Conservation (phyloP, 805 yeast species). For the Candida xiaguanensis region DNA sequence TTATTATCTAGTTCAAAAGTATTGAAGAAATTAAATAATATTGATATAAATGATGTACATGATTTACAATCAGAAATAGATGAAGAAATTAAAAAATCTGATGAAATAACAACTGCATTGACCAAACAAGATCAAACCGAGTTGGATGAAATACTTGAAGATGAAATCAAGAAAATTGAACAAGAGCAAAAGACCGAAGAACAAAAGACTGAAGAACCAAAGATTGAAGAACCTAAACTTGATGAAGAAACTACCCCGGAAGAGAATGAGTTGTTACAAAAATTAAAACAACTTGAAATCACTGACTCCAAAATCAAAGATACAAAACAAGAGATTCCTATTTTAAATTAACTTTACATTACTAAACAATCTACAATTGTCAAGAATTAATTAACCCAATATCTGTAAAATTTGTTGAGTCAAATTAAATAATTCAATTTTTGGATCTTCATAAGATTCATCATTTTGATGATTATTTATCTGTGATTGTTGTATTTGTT, state of each 20-base stretch:
- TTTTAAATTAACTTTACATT: not conserved
- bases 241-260: too few relatives aligned
- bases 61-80: slow-evolving; percentile 25
- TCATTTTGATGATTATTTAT: slow-evolving; percentile 19
- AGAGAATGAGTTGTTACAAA: too few relatives aligned
- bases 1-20: slow-evolving; percentile 22
- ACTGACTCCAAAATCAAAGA: too few relatives aligned
- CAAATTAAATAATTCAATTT: slow-evolving; percentile 59
- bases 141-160: not conserved
- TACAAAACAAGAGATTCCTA: too few relatives aligned
- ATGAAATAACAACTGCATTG: slow-evolving; percentile 26
- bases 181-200: slow-evolving; percentile 7
- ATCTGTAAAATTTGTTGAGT: slow-evolving; percentile 65
- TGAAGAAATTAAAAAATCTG: slow-evolving; percentile 24
- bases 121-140: not conserved
- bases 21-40: slow-evolving; percentile 25
- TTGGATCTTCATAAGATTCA: slow-evolving; percentile 57
- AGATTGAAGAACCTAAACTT: not conserved
- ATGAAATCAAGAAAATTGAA: slow-evolving; percentile 5
- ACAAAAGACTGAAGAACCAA: not conserved
- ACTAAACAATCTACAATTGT: slow-evolving; percentile 4
- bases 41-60: slow-evolving; percentile 25
- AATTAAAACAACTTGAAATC: too few relatives aligned
- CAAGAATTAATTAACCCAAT: slow-evolving; percentile 25
- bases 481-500: slow-evolving; percentile 23